A percentile compares a stretch with the other conserved stretches of the same genome.
Evolutionary conservation across 2,329 filamentous ascomycete species (phyloP).

Genomic region (Ophiosphaerella korrae): DNA sequence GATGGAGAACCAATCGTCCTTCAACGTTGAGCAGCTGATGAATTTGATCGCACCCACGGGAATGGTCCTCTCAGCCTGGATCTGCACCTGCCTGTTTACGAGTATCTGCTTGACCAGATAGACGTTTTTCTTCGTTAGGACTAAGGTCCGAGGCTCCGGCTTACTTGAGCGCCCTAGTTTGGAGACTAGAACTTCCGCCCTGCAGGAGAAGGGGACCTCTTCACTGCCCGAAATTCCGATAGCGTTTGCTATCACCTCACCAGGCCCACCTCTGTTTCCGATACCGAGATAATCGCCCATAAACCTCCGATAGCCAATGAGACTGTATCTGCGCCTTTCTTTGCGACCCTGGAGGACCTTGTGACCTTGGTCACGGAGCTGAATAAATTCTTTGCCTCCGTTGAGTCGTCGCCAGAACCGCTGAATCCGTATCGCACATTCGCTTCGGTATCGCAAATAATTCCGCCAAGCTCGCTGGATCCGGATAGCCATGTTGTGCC

Average conservation of each 20-base stretch:
- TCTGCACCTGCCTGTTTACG: conserved; percentile 80
- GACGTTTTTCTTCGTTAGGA: conserved; percentile 84
- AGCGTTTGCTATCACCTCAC: conserved; percentile 77
- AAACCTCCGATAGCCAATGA: conserved; percentile 89
- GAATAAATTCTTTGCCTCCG: conserved; percentile 84
- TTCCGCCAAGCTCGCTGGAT: conserved; percentile 98
- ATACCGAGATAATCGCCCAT: conserved; percentile 93
- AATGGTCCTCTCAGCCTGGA: conserved; percentile 79
- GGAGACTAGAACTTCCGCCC: conserved; percentile 85
- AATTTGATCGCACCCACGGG: conserved; percentile 88
- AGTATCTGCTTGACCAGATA: conserved; percentile 87
- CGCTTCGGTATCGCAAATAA: conserved; percentile 87
- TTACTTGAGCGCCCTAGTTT: conserved; percentile 98
- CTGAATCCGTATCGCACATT: conserved; percentile 93
- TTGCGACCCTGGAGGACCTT: conserved; percentile 81
- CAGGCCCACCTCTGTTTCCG: conserved; percentile 77
- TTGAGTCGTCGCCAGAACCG: conserved; percentile 94
- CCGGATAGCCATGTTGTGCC: conserved; percentile 99
- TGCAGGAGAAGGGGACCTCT: conserved; percentile 83
- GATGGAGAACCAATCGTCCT: conserved; percentile 96
- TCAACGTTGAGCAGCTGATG: conserved; percentile 76
- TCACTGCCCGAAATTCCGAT: conserved; percentile 75
- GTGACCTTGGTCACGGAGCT: conserved; percentile 87
- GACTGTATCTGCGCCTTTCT: conserved; percentile 86
- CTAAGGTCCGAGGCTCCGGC: conserved; percentile 79